Evolutionary conservation across 148 eudicot species (phyloP), one percentile per base, ranked within the genome.

Genomic region (Diospyros lotus): DNA sequence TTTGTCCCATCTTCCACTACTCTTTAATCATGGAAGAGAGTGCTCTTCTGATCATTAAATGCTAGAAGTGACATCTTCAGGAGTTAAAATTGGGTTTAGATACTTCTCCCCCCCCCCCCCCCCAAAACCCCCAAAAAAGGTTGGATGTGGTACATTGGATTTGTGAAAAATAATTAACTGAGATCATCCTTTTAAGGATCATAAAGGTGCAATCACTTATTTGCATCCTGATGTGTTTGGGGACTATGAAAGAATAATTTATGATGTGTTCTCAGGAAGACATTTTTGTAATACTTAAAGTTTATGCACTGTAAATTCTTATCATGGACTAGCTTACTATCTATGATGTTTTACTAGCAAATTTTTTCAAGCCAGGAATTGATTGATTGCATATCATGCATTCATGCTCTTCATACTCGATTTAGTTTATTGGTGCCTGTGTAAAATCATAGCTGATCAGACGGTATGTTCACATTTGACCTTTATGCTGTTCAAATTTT

Each of bases 401-500:
- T 72, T 2, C 15, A 52, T 48, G 40, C 17, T 60, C 13, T 17
- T 51, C 59, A 14, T 62, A 14, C 59, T 42, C 48, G 69, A 73
- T 8, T 63, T 63, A 39, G 68, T 48, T 7, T 14, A 6, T 46
- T 6, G 60, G 17, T 28, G 13, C 56, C 46, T 45, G 2, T 15
- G 52, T 46, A 66, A 28, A 28, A 12, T 62, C 42, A 43, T 14
- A 39, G 38, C 8, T 13, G 41, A 71, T 10, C 42, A 18, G 46
- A 55, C n/a, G 0, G 11, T 40, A 38, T 28, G 28, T 18, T 3
- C 38, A 61, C 38, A 48, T 56, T 56, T 66, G 64, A 18, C 5
- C 40, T 50, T 56, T 40, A 40, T 9, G 58, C 73, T 66, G 50
- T 60, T 68, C 48, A 55, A 9, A 9, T 7, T 68, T 77, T 64